Percentiles rank a stretch among this genome's conserved stretches.
These are phyloP conservation scores for Porcisia deanei DNA, from an alignment of 208 protist genomes.

Conservation along the genomic window DNA sequence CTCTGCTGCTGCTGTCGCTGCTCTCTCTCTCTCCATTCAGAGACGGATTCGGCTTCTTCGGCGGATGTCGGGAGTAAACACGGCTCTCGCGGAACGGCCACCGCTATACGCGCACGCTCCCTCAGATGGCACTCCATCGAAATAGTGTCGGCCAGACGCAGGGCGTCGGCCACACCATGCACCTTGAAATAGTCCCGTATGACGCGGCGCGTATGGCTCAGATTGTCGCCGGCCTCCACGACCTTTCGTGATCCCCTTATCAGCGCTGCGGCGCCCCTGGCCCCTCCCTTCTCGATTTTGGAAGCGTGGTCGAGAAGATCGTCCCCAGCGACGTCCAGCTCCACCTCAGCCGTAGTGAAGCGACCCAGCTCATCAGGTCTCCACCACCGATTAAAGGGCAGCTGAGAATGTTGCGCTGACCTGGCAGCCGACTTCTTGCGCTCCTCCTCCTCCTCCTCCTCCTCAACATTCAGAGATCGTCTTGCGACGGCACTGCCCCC, in stretches of 20 bases:
- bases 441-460: neutral
- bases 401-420: neutral
- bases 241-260: neutral
- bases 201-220: conserved; percentile 45
- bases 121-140: conserved; percentile 27
- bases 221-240: conserved; percentile 26
- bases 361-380: conserved; percentile 37
- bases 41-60: too few species aligned
- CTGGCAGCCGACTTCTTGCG: neutral
- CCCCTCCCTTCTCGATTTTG: neutral
- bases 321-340: conserved; percentile 46
- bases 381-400: conserved; percentile 14
- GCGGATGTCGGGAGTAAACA: neutral
- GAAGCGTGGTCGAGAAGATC: conserved; percentile 14
- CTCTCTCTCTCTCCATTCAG: neutral
- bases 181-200: conserved; percentile 62
- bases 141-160: conserved; percentile 51
- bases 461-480: neutral
- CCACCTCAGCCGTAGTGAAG: conserved; percentile 49
- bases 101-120: conserved; percentile 4
- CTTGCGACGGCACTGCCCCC: neutral
- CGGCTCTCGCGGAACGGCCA: neutral
- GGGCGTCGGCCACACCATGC: conserved; percentile 50
- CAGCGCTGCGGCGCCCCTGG: neutral
- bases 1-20: neutral